phyloP scores from a whole-genome alignment of 352 stramenopile species.

The Pythium rishiriense region DNA sequence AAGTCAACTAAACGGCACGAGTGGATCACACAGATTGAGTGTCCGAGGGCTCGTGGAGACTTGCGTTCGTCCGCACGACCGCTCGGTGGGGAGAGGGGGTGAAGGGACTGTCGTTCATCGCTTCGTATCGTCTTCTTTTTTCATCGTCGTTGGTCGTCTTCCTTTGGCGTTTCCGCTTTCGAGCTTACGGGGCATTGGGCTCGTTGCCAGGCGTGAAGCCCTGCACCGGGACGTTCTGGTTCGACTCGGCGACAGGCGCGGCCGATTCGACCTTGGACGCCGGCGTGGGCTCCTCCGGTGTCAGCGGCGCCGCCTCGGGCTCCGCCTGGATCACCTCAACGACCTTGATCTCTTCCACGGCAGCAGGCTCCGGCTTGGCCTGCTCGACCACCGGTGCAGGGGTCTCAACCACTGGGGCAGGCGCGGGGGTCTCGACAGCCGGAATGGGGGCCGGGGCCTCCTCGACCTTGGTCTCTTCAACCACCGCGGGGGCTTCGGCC shows the following conservation, averaged over 20 bases:
- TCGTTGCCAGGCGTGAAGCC: conserved; percentile 22
- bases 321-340: conserved; percentile 18
- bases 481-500: background rate
- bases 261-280: conserved; percentile 10
- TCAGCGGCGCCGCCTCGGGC: conserved; percentile 10
- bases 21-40: background rate
- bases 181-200: background rate
- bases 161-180: background rate
- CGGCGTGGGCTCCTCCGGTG: conserved; percentile 17
- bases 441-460: background rate
- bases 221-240: background rate
- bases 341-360: conserved; percentile 2
- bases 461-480: background rate
- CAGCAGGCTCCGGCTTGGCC: background rate
- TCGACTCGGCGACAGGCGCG: background rate
- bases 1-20: background rate
- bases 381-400: conserved; percentile 17
- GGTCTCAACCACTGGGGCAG: background rate
- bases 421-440: background rate
- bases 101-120: background rate
- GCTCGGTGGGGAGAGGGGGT: background rate
- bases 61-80: conserved; percentile 4
- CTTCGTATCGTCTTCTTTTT: background rate
- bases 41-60: background rate
- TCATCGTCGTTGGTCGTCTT: no score